Evolutionary conservation across 768 basidiomycete genomes (phyloP).

Genomic region (Boletus sp.): DNA sequence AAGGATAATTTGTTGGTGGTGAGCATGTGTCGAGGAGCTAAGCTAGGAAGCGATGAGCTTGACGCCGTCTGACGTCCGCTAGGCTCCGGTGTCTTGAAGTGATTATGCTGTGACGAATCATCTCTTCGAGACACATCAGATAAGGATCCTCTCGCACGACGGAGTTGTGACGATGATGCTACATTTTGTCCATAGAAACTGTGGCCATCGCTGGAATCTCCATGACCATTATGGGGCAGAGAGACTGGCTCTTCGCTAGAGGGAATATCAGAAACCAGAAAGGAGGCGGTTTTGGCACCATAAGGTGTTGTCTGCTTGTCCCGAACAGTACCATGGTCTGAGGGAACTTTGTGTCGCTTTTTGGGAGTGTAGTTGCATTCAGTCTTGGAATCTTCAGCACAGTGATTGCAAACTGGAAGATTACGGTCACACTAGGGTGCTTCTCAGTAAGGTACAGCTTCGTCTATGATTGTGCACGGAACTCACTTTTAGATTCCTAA

Average conservation of each 20-base stretch:
- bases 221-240: constrained; percentile 13
- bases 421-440: constrained; percentile 62
- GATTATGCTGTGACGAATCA: constrained; percentile 13
- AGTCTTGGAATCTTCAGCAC: constrained; percentile 46
- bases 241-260: constrained; percentile 31
- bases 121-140: constrained; percentile 18
- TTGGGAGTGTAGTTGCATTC: constrained; percentile 75
- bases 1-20: constrained; percentile 37
- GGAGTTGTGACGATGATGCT: constrained; percentile 33
- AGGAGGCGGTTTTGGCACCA: constrained; percentile 46
- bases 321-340: constrained; percentile 37
- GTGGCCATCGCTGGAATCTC: constrained; percentile 32
- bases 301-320: constrained; percentile 41
- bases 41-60: constrained; percentile 21
- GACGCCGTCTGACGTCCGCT: constrained; percentile 17
- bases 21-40: constrained; percentile 23
- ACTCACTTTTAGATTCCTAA: constrained; percentile 62
- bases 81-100: constrained; percentile 24
- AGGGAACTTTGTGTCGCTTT: constrained; percentile 55
- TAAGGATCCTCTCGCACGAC: constrained; percentile 25
- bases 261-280: constrained; percentile 41
- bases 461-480: not conserved
- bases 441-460: not conserved
- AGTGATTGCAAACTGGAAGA: constrained; percentile 68
- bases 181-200: constrained; percentile 50